Evolutionary conservation across 176 grass and related monocot species (phyloP), one percentile per base, ranked within the genome.

Genomic region (Eragrostis nindensis): DNA sequence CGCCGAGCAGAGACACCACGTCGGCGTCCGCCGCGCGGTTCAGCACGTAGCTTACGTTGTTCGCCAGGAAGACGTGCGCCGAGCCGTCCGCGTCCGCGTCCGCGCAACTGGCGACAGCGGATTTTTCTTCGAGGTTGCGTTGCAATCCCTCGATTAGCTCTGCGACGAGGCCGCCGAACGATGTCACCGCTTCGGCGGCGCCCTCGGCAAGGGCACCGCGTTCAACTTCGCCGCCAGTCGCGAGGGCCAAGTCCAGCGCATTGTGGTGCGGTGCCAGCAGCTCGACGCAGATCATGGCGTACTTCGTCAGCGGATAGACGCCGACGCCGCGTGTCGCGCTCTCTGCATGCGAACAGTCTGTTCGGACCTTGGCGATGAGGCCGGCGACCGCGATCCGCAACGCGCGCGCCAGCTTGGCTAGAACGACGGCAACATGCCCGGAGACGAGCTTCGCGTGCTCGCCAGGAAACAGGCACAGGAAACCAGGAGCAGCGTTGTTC

Each of bases 11-110:
- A 3, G 42, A 29, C 24, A 16, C 15, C 29, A 49, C 41, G 27
- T 24, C 65, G 22, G 76, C 30, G 32, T 54, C 62, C 27, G 6
- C 62, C 44, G 15, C 21, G 59, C 59, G 46, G 18, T 2, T 52
- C 60, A 66, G 70, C 11, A 84, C 72, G 62, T 47, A 84, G 25
- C 18, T 2, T 0, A 24, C 19, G 75, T 67, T 83, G 74, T 66
- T 88, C 1, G 62, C 62, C 38, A 59, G 39, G 49, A 84, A 84
- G 24, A 84, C 36, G 49, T 84, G 72, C 48, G 53, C 38, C 73
- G 73, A 43, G 30, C 53, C 71, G 30, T 3, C 49, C 10, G 71
- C 49, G 18, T 3, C 54, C 6, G 48, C 54, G 10, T n/a, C n/a
- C n/a, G n/a, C n/a, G n/a, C n/a, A n/a, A n/a, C 7, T 24, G 2